Evolutionary conservation across 371 early-diverging fungal species (phyloP).

Genomic region (Rhizopus microsporus): DNA sequence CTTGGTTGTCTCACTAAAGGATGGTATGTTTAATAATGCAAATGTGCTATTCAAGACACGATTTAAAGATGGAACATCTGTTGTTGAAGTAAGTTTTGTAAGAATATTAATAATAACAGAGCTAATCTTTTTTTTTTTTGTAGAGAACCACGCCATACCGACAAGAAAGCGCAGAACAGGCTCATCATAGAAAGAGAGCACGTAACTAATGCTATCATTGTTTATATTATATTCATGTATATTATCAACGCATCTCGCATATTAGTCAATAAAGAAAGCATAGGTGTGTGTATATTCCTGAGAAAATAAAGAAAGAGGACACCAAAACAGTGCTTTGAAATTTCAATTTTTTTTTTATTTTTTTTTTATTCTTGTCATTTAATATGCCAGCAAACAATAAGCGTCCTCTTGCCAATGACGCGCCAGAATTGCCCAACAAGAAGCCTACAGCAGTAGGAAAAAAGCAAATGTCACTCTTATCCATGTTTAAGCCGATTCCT

Average conservation of each 20-base stretch:
- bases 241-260: too few relatives aligned
- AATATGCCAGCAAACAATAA: not conserved
- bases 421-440: constrained; percentile 15
- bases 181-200: constrained; percentile 12
- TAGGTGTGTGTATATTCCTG: too few relatives aligned
- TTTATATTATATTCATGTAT: too few relatives aligned
- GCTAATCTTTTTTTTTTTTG: not conserved
- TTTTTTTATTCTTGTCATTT: too few relatives aligned
- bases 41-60: constrained; percentile 96
- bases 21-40: constrained; percentile 99
- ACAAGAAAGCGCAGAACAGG: constrained; percentile 9
- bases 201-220: not conserved
- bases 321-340: too few relatives aligned
- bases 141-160: constrained; percentile 29
- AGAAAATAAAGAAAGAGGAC: too few relatives aligned
- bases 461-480: constrained; percentile 29
- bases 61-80: constrained; percentile 96
- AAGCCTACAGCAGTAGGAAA: constrained; percentile 15
- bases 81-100: constrained; percentile 71
- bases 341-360: too few relatives aligned
- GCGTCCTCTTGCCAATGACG: constrained; percentile 19
- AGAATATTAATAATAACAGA: not conserved
- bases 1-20: constrained; percentile 99
- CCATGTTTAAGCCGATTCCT: constrained; percentile 40
- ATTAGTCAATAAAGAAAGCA: not conserved